These are phyloP conservation scores for Lachancea lanzarotensis DNA, from an alignment of 805 yeast species.

Conservation along the genomic window DNA sequence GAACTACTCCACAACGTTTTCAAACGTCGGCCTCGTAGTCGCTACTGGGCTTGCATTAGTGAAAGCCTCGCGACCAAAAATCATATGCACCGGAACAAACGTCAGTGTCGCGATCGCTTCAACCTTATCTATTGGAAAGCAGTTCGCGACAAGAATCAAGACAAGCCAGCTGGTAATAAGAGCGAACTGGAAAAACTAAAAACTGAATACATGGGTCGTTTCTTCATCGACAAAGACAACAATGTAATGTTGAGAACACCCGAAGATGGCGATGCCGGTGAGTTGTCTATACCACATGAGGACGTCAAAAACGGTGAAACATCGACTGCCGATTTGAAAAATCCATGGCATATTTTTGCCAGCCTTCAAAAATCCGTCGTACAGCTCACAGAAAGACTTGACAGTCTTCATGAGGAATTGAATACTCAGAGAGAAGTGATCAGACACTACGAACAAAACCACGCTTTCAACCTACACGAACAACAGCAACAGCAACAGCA, in stretches of 20 bases:
- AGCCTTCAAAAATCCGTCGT: not conserved
- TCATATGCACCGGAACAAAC: constrained; percentile 4
- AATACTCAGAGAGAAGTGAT: not conserved
- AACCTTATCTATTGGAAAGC: constrained; percentile 7
- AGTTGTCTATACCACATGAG: not conserved
- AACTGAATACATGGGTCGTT: constrained; percentile 2
- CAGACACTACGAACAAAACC: not conserved
- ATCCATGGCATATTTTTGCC: not conserved
- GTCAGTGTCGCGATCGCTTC: constrained; percentile 10
- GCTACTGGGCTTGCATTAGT: constrained; percentile 8
- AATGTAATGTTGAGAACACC: constrained; percentile 5
- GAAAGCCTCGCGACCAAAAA: not conserved
- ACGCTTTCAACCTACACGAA: not conserved
- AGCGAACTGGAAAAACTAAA: not conserved
- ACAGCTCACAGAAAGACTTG: not conserved
- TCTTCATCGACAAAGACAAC: constrained; percentile 8
- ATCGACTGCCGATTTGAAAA: not conserved
- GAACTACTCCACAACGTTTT: not conserved
- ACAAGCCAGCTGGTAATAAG: not conserved
- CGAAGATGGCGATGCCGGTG: not conserved
- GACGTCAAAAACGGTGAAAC: too few species aligned
- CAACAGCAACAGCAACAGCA: not conserved
- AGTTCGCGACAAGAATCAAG: constrained; percentile 2
- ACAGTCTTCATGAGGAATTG: not conserved
- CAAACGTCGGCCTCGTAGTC: constrained; percentile 7